Evolutionary conservation across 148 eudicot species (phyloP).

Genomic region (Cornus controversa): DNA sequence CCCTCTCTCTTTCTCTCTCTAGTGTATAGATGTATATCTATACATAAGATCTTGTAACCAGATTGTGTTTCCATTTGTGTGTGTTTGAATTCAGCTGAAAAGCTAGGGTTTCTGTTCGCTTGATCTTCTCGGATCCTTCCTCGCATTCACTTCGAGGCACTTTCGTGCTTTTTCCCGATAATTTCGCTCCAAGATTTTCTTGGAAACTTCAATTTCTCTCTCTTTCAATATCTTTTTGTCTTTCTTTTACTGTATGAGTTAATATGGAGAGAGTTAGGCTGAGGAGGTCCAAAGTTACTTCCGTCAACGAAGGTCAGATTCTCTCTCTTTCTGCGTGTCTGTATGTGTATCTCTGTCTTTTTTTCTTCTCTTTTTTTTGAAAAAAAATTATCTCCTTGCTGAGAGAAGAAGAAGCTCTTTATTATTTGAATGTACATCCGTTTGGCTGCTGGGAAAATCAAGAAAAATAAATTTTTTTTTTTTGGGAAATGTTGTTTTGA

Average conservation of each 20-base stretch:
- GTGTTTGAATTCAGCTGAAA: slow-evolving; percentile 25
- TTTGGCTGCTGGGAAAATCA: not conserved
- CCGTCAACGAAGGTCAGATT: slow-evolving; percentile 42
- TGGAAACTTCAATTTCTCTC: slow-evolving; percentile 6
- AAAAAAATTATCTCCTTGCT: not conserved
- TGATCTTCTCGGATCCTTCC: slow-evolving; percentile 1
- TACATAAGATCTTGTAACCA: slow-evolving; percentile 1
- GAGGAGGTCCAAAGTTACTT: slow-evolving; percentile 31
- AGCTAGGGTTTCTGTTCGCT: not conserved
- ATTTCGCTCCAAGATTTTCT: slow-evolving; percentile 22
- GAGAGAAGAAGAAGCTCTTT: not conserved
- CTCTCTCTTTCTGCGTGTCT: not conserved
- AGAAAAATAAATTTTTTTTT: not conserved
- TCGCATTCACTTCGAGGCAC: slow-evolving; percentile 4
- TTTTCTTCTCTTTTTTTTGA: too few relatives aligned
- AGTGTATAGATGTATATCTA: not conserved
- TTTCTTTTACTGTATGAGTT: slow-evolving; percentile 25
- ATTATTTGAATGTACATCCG: not conserved
- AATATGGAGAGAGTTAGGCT: slow-evolving; percentile 56
- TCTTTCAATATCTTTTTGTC: not conserved
- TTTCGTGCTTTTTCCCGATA: slow-evolving; percentile 20
- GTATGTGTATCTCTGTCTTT: too few relatives aligned
- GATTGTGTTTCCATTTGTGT: not conserved
- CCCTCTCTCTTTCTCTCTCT: not conserved
- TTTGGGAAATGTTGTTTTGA: not conserved